Conservation (phyloP, 345 rosid species). For the Diplotaxis tenuifolia region DNA sequence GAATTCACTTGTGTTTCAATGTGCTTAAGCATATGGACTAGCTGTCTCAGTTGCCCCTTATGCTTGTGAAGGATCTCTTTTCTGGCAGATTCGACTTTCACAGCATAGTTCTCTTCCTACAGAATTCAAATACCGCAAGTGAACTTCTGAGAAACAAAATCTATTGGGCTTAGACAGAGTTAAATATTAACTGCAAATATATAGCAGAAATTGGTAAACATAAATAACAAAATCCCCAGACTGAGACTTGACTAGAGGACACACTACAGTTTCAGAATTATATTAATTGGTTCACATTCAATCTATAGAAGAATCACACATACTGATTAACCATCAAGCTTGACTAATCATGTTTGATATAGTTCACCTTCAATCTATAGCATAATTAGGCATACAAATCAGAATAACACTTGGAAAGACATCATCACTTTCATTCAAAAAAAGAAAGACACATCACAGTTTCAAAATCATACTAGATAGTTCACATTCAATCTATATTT, state of each 20-base stretch:
- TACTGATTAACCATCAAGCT: background rate
- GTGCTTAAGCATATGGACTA: slow-evolving; percentile 49
- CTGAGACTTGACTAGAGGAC: background rate
- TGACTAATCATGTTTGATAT: background rate
- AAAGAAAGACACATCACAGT: too few species aligned
- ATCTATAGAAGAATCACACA: background rate
- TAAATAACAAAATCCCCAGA: background rate
- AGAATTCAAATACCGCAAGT: slow-evolving; percentile 16
- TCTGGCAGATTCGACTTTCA: slow-evolving; percentile 39
- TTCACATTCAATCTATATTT: background rate
- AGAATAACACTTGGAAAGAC: too few species aligned
- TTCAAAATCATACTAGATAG: background rate
- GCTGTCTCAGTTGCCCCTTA: slow-evolving; percentile 43
- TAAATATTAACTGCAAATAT: background rate
- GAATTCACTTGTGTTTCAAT: slow-evolving; percentile 51
- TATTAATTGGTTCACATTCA: background rate
- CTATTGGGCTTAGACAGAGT: background rate
- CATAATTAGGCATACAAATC: background rate
- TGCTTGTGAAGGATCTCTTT: slow-evolving; percentile 49
- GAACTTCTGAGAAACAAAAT: background rate
- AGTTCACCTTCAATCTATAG: background rate
- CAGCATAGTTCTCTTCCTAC: slow-evolving; percentile 47
- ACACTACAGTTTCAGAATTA: background rate
- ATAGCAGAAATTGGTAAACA: background rate
- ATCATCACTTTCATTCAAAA: too few species aligned